These are phyloP conservation scores for Colletotrichum orchidophilum DNA, from an alignment of 2,329 filamentous ascomycete genomes.

Conservation along the genomic window DNA sequence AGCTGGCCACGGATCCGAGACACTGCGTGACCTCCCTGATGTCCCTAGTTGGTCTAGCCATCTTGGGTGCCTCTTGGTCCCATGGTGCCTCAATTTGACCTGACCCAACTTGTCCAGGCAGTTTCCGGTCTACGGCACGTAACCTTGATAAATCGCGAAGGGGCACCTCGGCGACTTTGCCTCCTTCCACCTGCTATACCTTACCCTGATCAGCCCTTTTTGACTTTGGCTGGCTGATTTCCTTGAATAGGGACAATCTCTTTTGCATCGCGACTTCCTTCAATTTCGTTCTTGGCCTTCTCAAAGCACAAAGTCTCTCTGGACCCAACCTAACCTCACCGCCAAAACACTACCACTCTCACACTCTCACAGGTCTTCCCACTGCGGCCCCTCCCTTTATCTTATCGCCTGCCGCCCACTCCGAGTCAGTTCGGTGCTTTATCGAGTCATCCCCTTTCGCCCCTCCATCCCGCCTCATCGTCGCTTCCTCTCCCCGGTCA, in stretches of 20 bases:
- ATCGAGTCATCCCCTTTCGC: constrained; percentile 27
- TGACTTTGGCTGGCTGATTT: not conserved
- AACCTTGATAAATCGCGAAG: constrained; percentile 31
- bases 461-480: constrained; percentile 18
- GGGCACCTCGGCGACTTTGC: constrained; percentile 4
- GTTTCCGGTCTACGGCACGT: constrained; percentile 11
- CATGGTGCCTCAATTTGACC: not conserved
- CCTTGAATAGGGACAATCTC: not conserved
- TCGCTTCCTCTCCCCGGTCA: not conserved
- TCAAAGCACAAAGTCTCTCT: not conserved
- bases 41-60: not conserved
- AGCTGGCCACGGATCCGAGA: constrained; percentile 33
- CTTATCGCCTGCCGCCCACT: constrained; percentile 19
- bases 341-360: not conserved
- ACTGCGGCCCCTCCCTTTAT: constrained; percentile 7
- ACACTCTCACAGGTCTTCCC: not conserved
- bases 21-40: constrained; percentile 29
- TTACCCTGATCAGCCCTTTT: not conserved
- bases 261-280: not conserved
- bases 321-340: not conserved
- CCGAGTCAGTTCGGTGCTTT: constrained; percentile 24
- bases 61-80: not conserved
- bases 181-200: not conserved
- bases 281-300: not conserved
- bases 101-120: not conserved